Evolutionary conservation across 1,284 basidiomycete genomes (phyloP), one percentile per base, ranked within the genome.

Genomic region (Ceratobasidium sp.): DNA sequence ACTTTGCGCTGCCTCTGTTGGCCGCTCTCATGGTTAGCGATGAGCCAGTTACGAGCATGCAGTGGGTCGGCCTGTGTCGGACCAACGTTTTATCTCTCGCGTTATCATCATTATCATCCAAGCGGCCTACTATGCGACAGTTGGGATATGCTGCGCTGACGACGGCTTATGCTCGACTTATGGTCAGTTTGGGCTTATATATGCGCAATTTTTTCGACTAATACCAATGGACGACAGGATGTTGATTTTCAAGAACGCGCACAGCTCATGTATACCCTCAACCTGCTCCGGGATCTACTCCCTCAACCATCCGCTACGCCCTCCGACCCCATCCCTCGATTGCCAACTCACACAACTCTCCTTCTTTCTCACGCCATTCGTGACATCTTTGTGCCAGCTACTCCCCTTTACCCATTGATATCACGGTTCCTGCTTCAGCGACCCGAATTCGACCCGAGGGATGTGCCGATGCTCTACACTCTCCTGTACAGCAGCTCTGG

Each of bases 21-120:
- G 86, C 87, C 0, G 87, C 90, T 68, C 86, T 89, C 77, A 83
- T 95, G 34, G 81, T 83, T 0, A 88, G 90, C 41, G 83, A 84
- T 59, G 85, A 84, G 14, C 88, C 90, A 0, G 80, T 88, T 0
- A 88, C 89, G 0, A 88, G 90, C 0, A 83, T 92, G 75, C 88
- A 87, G 39, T 98, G 95, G 95, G 90, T 98, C 13, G 90, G 94
- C 78, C 81, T 98, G 7, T 90, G 96, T 80, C 84, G 94, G 74
- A 93, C 91, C 22, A 96, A 97, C 78, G 85, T 91, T 3, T 85
- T 93, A 13, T 89, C 93, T 46, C 79, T 98, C 43, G 85, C 92
- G 0, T 86, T 98, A 24, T 88, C 91, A 46, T 86, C 88, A 0
- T 81, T 98, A 64, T 92, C 94, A 0, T 89, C 92, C 0, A 88